phyloP scores from a whole-genome alignment of 495 filamentous ascomycete species.

The Oidiodendron maius region DNA sequence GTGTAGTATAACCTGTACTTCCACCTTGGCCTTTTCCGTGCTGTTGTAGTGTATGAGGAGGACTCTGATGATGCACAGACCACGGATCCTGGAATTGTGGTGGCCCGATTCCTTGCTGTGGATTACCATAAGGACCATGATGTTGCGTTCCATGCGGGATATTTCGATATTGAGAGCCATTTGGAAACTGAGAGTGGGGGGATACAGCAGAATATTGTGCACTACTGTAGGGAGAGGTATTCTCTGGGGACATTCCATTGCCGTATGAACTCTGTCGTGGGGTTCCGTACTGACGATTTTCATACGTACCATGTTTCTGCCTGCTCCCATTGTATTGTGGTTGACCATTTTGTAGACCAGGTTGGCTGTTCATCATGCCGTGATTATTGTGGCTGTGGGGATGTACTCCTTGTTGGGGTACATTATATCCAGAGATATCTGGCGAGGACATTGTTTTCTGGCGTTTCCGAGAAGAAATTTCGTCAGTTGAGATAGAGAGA shows the following conservation, averaged over 20 bases:
- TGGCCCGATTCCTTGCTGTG: not conserved
- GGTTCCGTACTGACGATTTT: not conserved
- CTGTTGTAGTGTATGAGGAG: constrained; percentile 2
- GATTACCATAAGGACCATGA: constrained; percentile 3
- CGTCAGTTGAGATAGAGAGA: not conserved
- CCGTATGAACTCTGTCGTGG: not conserved
- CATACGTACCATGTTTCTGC: not conserved
- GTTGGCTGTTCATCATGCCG: not conserved
- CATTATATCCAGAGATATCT: not conserved
- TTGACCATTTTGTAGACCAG: not conserved
- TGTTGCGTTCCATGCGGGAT: constrained; percentile 3
- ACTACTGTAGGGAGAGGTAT: constrained; percentile 4
- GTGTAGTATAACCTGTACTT: not conserved
- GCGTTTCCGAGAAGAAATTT: not conserved
- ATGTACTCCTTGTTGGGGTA: not conserved
- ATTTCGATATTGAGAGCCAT: constrained; percentile 9
- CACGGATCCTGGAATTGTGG: not conserved
- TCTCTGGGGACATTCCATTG: constrained; percentile 1
- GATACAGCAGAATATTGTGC: constrained; percentile 1
- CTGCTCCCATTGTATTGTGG: not conserved
- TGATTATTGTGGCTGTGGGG: not conserved
- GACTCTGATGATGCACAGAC: not conserved
- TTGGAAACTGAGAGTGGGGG: constrained; percentile 1
- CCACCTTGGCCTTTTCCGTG: constrained; percentile 1
- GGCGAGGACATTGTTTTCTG: not conserved